These are phyloP conservation scores for Trichothecium roseum DNA, from an alignment of 2,329 filamentous ascomycete genomes.

Conservation along the genomic window DNA sequence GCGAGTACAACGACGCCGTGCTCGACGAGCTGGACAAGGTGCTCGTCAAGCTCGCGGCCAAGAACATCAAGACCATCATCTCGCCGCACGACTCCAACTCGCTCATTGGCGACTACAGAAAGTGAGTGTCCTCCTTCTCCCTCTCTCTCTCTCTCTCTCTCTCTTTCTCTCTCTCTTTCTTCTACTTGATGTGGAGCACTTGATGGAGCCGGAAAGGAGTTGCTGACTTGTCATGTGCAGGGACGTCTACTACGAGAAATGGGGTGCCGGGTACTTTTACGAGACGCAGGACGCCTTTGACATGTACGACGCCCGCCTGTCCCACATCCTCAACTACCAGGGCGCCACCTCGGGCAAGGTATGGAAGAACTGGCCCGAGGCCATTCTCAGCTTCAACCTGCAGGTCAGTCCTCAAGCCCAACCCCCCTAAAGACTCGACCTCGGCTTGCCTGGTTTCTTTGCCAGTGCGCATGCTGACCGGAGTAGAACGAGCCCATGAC, in stretches of 20 bases:
- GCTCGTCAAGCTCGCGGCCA: constrained; percentile 3
- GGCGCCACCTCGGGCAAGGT: constrained; percentile 16
- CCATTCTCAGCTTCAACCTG: constrained; percentile 21
- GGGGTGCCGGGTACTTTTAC: constrained; percentile 16
- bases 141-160: not conserved
- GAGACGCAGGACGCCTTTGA: constrained; percentile 15
- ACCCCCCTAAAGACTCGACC: no score
- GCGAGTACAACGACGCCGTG: constrained; percentile 9
- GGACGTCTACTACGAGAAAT: constrained; percentile 6
- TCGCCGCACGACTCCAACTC: constrained; percentile 6
- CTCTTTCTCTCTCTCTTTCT: no score
- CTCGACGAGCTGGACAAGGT: constrained; percentile 7
- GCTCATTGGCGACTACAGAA: constrained; percentile 3
- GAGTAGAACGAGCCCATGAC: constrained; percentile 21
- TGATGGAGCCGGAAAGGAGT: no score
- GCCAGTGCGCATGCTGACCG: not conserved
- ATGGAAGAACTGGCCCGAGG: constrained; percentile 20
- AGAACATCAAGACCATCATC: constrained; percentile 5
- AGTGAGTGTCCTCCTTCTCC: not conserved
- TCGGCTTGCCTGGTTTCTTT: no score
- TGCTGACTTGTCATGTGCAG: no score
- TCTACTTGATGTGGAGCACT: no score
- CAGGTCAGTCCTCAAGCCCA: constrained; percentile 3
- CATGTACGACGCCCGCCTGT: constrained; percentile 17
- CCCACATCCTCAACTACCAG: constrained; percentile 19